phyloP scores from a whole-genome alignment of 2,329 filamentous ascomycete species.

The Gnomoniopsis sp. region DNA sequence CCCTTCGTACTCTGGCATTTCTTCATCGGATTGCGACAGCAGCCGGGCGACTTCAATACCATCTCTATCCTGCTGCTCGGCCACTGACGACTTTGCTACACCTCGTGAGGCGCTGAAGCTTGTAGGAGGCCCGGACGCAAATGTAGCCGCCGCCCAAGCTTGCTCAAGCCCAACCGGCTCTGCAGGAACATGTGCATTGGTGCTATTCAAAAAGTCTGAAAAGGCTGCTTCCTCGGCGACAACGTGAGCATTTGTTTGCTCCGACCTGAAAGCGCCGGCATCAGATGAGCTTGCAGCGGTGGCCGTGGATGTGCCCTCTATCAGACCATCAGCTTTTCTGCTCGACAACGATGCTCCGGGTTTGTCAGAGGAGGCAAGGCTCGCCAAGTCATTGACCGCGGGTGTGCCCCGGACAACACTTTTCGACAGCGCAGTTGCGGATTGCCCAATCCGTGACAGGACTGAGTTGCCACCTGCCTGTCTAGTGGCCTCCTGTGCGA shows the following conservation, averaged over 20 bases:
- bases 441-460: constrained; percentile 22
- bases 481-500: background rate
- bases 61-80: constrained; percentile 33
- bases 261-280: constrained; percentile 25
- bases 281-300: constrained; percentile 9
- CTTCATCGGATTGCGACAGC: constrained; percentile 27
- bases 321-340: background rate
- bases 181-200: constrained; percentile 20
- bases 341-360: constrained; percentile 7
- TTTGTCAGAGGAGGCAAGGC: constrained; percentile 10
- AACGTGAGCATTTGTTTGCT: constrained; percentile 26
- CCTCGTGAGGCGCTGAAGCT: background rate
- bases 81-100: constrained; percentile 22
- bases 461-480: constrained; percentile 11
- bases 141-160: constrained; percentile 15
- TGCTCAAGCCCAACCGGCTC: constrained; percentile 18
- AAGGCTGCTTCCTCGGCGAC: constrained; percentile 33
- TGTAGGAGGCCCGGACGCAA: background rate
- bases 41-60: constrained; percentile 38
- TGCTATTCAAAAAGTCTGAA: constrained; percentile 32
- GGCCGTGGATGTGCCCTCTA: constrained; percentile 23
- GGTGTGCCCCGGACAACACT: constrained; percentile 23
- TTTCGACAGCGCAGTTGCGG: constrained; percentile 20
- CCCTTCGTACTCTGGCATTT: constrained; percentile 18
- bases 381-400: constrained; percentile 2